Evolutionary conservation across 2,329 filamentous ascomycete species (phyloP).

Genomic region (Paecilomyces sp.): DNA sequence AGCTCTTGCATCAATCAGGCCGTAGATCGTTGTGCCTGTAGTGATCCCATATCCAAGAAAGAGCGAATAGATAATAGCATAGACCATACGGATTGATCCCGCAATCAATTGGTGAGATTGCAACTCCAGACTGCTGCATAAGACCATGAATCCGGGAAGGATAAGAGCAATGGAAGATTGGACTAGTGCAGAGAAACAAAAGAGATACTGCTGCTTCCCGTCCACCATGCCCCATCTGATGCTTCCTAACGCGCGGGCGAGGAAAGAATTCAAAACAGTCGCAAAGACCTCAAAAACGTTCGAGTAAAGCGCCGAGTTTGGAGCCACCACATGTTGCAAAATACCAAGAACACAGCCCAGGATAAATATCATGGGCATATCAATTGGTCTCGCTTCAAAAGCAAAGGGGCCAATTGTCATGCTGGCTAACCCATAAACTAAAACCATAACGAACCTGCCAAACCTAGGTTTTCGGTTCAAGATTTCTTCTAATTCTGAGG

Average conservation of each 20-base stretch:
- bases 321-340: slow-evolving; percentile 66
- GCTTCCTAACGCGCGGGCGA: slow-evolving; percentile 60
- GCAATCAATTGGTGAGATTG: slow-evolving; percentile 62
- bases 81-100: slow-evolving; percentile 63
- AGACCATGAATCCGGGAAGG: slow-evolving; percentile 58
- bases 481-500: slow-evolving; percentile 41
- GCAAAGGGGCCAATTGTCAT: slow-evolving; percentile 70
- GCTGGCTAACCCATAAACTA: slow-evolving; percentile 67
- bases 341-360: slow-evolving; percentile 66
- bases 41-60: slow-evolving; percentile 66
- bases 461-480: slow-evolving; percentile 50
- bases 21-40: slow-evolving; percentile 55
- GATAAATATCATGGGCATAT: slow-evolving; percentile 68
- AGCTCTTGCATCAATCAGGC: slow-evolving; percentile 49
- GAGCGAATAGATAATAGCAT: slow-evolving; percentile 62
- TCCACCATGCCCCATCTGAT: slow-evolving; percentile 39
- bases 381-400: slow-evolving; percentile 67
- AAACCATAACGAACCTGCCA: slow-evolving; percentile 46
- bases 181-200: slow-evolving; percentile 63
- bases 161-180: slow-evolving; percentile 66
- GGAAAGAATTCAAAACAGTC: slow-evolving; percentile 58
- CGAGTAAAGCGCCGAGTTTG: slow-evolving; percentile 60
- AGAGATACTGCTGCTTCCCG: slow-evolving; percentile 34
- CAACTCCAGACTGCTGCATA: slow-evolving; percentile 54
- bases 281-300: slow-evolving; percentile 60